A percentile compares a stretch with the other conserved stretches of the same genome.
Conservation (phyloP, 2,329 filamentous ascomycete genomes). For the Stenocarpella maydis region DNA sequence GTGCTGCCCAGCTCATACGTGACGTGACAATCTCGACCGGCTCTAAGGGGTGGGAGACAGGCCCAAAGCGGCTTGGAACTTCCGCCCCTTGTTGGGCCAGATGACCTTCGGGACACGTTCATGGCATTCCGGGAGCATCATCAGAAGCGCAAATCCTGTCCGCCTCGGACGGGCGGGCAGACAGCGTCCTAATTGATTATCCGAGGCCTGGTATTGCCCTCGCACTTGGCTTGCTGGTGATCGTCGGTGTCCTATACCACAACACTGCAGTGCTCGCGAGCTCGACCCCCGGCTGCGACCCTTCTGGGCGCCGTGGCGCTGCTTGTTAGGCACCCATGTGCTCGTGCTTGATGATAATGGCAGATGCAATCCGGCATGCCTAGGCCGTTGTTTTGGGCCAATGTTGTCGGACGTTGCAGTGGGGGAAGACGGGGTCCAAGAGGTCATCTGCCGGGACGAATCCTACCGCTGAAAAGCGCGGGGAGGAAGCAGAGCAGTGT, state of each 20-base stretch:
- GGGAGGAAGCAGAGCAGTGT: background rate
- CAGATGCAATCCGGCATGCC: conserved; percentile 25
- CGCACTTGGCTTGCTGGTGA: conserved; percentile 11
- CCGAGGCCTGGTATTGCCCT: conserved; percentile 14
- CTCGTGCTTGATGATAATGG: conserved; percentile 15
- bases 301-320: background rate
- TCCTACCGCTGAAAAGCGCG: conserved; percentile 32
- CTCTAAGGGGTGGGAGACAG: conserved; percentile 6
- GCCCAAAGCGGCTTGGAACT: conserved; percentile 20
- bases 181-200: conserved; percentile 21
- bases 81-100: conserved; percentile 20
- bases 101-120: conserved; percentile 27
- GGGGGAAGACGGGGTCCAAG: conserved; percentile 20
- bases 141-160: conserved; percentile 7
- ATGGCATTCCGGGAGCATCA: conserved; percentile 20
- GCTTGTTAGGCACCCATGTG: conserved; percentile 31
- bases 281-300: conserved; percentile 1
- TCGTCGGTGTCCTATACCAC: conserved; percentile 11
- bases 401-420: conserved; percentile 26
- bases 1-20: conserved; percentile 20
- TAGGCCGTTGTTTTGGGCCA: conserved; percentile 28
- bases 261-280: background rate
- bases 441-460: conserved; percentile 35
- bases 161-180: conserved; percentile 16
- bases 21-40: conserved; percentile 14